Evolutionary conservation across 441 rosid genomes (phyloP).

Genomic region (Aquilaria agallochum): DNA sequence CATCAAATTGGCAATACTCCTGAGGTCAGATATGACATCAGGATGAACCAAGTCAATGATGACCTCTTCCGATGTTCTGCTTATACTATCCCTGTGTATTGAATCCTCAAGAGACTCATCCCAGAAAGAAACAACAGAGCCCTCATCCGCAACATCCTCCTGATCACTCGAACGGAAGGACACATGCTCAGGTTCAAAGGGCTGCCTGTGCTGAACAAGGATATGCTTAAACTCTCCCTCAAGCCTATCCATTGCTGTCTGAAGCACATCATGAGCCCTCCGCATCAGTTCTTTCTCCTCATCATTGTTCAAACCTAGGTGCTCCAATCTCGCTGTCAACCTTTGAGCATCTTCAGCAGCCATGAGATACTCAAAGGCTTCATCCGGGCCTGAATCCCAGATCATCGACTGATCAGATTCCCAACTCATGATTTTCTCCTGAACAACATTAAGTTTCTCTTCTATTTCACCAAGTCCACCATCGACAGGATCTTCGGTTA

Average conservation of each 20-base stretch:
- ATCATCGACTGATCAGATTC: constrained; percentile 75
- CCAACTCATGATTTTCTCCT: constrained; percentile 65
- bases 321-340: constrained; percentile 50
- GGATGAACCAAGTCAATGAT: constrained; percentile 68
- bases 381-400: constrained; percentile 64
- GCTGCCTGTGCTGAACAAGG: constrained; percentile 60
- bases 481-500: constrained; percentile 21
- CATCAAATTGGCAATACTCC: constrained; percentile 64
- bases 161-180: constrained; percentile 73
- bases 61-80: constrained; percentile 48
- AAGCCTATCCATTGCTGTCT: constrained; percentile 79
- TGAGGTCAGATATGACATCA: constrained; percentile 60
- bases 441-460: constrained; percentile 39
- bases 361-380: constrained; percentile 47
- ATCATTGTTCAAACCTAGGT: constrained; percentile 18
- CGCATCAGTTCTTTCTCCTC: constrained; percentile 37
- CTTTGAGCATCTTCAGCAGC: constrained; percentile 50
- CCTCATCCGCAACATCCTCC: constrained; percentile 42
- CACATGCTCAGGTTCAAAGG: constrained; percentile 60
- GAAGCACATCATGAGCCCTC: constrained; percentile 77
- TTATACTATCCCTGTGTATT: constrained; percentile 43
- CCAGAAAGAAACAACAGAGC: constrained; percentile 43
- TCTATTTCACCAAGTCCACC: constrained; percentile 40
- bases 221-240: constrained; percentile 83
- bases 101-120: constrained; percentile 67